Evolutionary conservation across 202 grass and related monocot genomes (phyloP).

Genomic region (Elaeis oleifera): DNA sequence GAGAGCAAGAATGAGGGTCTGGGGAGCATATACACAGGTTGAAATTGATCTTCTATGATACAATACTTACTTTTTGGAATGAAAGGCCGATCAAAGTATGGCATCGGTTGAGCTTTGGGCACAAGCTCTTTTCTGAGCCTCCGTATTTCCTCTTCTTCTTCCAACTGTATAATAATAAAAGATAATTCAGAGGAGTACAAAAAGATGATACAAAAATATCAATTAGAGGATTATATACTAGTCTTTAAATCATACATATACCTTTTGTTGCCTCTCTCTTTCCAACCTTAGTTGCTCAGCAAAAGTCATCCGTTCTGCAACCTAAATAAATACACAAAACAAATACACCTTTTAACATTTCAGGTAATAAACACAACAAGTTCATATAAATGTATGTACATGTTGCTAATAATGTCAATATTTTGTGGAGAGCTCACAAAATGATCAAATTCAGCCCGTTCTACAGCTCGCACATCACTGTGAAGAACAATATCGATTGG

Average conservation of each 20-base stretch:
- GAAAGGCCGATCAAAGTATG: conserved; percentile 83
- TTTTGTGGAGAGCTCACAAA: conserved; percentile 45
- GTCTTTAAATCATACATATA: conserved; percentile 2
- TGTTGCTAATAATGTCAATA: too few relatives aligned
- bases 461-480: conserved; percentile 66
- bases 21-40: too few relatives aligned
- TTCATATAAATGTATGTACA: too few relatives aligned
- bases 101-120: conserved; percentile 93
- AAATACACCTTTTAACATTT: too few relatives aligned
- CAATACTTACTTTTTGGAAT: conserved; percentile 24
- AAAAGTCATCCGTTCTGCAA: too few relatives aligned
- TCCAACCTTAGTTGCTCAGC: conserved; percentile 51
- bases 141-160: too few relatives aligned
- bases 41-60: too few relatives aligned
- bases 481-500: conserved; percentile 70
- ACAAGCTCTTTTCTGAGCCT: conserved; percentile 6
- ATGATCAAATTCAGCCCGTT: conserved; percentile 69
- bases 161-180: conserved; percentile 28
- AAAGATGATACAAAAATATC: neutral
- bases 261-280: conserved; percentile 60
- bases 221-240: neutral
- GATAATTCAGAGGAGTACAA: neutral
- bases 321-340: too few relatives aligned
- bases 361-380: too few relatives aligned
- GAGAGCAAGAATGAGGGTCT: too few relatives aligned